Base-by-base conservation (phyloP, 2,329 filamentous ascomycete species). In the Exophiala sp. region DNA sequence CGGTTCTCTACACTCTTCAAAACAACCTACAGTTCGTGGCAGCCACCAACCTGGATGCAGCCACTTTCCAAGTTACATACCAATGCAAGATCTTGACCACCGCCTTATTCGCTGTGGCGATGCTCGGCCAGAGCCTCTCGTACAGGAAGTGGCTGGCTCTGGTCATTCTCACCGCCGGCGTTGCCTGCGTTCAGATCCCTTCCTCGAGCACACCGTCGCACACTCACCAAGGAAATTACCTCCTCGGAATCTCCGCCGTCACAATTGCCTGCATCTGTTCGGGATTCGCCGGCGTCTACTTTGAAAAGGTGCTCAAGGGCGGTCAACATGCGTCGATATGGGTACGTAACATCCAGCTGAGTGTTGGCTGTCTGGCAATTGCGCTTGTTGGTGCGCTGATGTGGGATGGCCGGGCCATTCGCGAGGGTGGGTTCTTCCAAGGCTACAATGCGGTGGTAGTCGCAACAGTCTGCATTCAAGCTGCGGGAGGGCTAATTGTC, bases 381-480 rank as follows among this genome's bases (percentile, higher is more conserved):
- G 86, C 90, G 1, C 73, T 95, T 0, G 80, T 94, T 46, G 93
- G 91, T 1, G 83, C 97, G 2, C 70, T 94, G 2, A 86, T 86
- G 69, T 86, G 87, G 58, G 93, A 98, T 59, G 91, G 91, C 16
- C 80, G 82, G 53, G 83, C 86, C 29, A 90, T 97, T 58, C 77
- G 82, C 13, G 79, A 84, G 65, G 81, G 86, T 54, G 93, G 93
- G 11, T 95, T 97, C 68, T 97, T 97, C 60, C 84, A 86, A 51
- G 93, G 93, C 2, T 98, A 97, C 70, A 96, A 94, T 65, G 84
- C 81, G 74, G 76, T 91, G 14, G 91, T 97, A 2, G 96, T 91
- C 89, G 75, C 81, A 2, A 85, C 89, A 2, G 85, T 97, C 58
- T 65, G 81, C 6, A 78, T 93, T 52, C 93, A 97, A 66, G 87